Evolutionary conservation across 2,329 filamentous ascomycete species (phyloP).

Genomic region (Teratosphaeria nubilosa): DNA sequence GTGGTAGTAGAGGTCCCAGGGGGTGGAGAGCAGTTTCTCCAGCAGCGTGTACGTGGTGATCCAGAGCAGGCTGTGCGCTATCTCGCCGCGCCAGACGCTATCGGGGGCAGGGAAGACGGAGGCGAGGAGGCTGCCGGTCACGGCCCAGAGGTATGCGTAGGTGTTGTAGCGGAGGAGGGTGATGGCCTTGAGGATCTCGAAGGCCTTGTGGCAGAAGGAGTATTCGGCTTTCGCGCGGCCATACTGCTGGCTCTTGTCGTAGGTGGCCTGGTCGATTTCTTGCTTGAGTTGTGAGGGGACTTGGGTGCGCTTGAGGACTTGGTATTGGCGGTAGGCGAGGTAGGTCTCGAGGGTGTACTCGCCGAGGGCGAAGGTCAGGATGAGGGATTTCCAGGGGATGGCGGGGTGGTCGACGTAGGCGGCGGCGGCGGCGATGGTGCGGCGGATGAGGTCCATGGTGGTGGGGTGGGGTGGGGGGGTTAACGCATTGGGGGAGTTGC

Average conservation of each 20-base stretch:
- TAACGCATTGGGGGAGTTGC: background rate
- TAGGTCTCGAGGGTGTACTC: constrained; percentile 87
- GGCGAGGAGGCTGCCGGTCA: constrained; percentile 65
- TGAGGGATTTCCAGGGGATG: constrained; percentile 96
- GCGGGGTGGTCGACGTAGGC: constrained; percentile 78
- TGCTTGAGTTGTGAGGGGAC: constrained; percentile 78
- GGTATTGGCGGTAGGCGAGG: constrained; percentile 82
- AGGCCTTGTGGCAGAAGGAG: constrained; percentile 68
- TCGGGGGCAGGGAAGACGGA: constrained; percentile 52
- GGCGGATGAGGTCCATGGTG: constrained; percentile 34
- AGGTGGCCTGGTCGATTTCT: constrained; percentile 81
- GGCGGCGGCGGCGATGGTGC: constrained; percentile 47
- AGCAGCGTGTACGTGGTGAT: constrained; percentile 77
- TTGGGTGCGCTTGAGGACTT: constrained; percentile 66
- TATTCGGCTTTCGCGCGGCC: constrained; percentile 93
- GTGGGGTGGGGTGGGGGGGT: background rate
- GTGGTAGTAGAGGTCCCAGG: constrained; percentile 79
- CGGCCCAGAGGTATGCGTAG: constrained; percentile 79
- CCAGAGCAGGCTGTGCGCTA: constrained; percentile 86
- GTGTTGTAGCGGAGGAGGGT: constrained; percentile 84
- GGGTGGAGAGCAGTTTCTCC: constrained; percentile 68
- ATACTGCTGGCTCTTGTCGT: constrained; percentile 77
- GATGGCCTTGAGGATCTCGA: constrained; percentile 78
- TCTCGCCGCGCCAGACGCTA: constrained; percentile 67
- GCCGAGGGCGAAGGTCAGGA: constrained; percentile 85